Evolutionary conservation across 345 rosid genomes (phyloP).

Genomic region (Sonneratia caseolaris): DNA sequence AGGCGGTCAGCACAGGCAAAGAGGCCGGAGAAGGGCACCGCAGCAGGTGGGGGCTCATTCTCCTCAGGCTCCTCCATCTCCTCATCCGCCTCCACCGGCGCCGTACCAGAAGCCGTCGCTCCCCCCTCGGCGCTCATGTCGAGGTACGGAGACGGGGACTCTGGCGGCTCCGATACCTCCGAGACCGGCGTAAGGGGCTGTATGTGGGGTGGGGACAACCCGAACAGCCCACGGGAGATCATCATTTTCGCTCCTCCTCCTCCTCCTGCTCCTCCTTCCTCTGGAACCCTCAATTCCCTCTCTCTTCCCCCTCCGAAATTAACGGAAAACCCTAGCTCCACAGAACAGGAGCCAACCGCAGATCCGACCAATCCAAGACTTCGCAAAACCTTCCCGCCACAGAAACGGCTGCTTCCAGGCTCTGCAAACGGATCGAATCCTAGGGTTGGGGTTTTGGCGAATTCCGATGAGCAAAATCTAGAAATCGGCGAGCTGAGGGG

Average conservation of each 20-base stretch:
- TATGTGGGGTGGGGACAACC: constrained; percentile 98
- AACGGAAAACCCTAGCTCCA: too few species aligned
- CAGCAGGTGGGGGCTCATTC: constrained; percentile 93
- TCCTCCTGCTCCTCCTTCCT: not conserved
- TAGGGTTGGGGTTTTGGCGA: too few species aligned
- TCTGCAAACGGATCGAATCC: too few species aligned
- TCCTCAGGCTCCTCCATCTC: constrained; percentile 85
- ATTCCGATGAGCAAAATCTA: too few species aligned
- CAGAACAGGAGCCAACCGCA: too few species aligned
- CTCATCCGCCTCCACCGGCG: constrained; percentile 62
- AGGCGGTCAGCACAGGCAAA: constrained; percentile 82
- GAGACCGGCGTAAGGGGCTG: constrained; percentile 97
- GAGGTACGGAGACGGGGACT: constrained; percentile 90
- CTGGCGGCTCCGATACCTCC: constrained; percentile 99
- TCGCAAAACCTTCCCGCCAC: too few species aligned
- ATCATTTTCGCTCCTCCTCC: constrained; percentile 37
- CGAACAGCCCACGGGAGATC: constrained; percentile 90
- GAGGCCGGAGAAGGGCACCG: constrained; percentile 81
- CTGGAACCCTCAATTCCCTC: too few species aligned
- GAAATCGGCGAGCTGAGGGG: too few species aligned
- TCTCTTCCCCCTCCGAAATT: too few species aligned
- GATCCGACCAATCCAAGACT: too few species aligned
- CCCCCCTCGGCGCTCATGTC: constrained; percentile 42
- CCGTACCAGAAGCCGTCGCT: constrained; percentile 25
- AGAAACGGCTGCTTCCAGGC: too few species aligned